Evolutionary conservation across 257 asterid species (phyloP).

Genomic region (Petrea volubilis): DNA sequence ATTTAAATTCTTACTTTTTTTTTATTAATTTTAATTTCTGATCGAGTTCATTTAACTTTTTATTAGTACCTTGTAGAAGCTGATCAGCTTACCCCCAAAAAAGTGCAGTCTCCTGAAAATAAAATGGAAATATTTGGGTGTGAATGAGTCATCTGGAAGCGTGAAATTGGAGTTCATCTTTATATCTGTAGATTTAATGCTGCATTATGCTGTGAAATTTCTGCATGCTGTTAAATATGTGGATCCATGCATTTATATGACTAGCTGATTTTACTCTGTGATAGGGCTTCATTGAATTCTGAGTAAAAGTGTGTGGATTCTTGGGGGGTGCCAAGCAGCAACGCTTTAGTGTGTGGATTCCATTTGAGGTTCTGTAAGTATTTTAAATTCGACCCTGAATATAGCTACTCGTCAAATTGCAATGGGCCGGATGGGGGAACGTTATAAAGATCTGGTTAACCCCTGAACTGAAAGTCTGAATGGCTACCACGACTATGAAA

Average conservation of each 20-base stretch:
- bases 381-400: neutral
- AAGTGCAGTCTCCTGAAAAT: too few relatives aligned
- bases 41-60: too few relatives aligned
- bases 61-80: too few relatives aligned
- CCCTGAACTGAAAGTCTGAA: neutral
- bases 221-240: neutral
- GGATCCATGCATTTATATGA: neutral
- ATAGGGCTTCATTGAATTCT: neutral
- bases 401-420: conserved; percentile 1
- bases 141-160: too few relatives aligned
- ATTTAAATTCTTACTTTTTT: too few relatives aligned
- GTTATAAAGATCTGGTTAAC: neutral
- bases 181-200: too few relatives aligned
- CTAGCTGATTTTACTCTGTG: neutral
- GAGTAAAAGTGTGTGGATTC: neutral
- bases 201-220: neutral
- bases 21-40: too few relatives aligned
- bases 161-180: neutral
- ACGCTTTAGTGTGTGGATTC: neutral
- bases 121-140: too few relatives aligned
- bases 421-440: conserved; percentile 7
- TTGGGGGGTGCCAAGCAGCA: neutral
- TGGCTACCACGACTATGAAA: neutral
- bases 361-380: neutral
- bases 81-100: too few relatives aligned